Conservation (phyloP, 2,329 filamentous ascomycete species). For the Bertia moriformis region DNA sequence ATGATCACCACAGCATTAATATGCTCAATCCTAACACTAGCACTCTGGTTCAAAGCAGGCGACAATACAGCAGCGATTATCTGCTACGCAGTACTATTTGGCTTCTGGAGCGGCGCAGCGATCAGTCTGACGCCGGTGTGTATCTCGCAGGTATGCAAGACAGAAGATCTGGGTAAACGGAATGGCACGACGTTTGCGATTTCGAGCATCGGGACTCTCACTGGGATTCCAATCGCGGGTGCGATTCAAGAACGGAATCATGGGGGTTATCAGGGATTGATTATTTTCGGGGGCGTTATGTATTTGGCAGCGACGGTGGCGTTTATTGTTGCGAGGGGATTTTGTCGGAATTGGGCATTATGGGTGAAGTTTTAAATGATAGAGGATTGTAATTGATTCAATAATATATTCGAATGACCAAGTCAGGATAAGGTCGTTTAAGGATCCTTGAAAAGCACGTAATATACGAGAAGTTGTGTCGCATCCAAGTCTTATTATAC, state of each 20-base stretch:
- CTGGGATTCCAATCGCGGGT: conserved; percentile 11
- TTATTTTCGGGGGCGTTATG: conserved; percentile 5
- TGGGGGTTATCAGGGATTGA: conserved; percentile 6
- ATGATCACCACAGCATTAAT: conserved; percentile 9
- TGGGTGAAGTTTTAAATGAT: no score
- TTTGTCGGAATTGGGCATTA: no score
- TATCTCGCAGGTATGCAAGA: conserved; percentile 13
- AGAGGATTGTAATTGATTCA: no score
- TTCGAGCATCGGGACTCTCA: conserved; percentile 9
- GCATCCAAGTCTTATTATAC: no score
- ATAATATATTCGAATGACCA: no score
- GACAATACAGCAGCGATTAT: conserved; percentile 8
- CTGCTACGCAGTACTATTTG: conserved; percentile 10
- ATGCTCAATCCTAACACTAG: conserved; percentile 9
- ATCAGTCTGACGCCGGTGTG: conserved; percentile 15
- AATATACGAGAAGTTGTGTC: no score
- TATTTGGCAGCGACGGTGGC: background rate
- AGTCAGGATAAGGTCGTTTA: no score
- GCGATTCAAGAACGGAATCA: conserved; percentile 7
- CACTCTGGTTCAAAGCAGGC: conserved; percentile 8
- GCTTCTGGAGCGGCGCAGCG: conserved; percentile 11
- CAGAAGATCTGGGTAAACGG: conserved; percentile 11
- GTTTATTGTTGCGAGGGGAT: background rate
- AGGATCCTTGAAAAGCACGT: no score
- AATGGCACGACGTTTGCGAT: conserved; percentile 11